Conservation (phyloP, 75 land plant genomes). For the Isoetes taiwanensis region DNA sequence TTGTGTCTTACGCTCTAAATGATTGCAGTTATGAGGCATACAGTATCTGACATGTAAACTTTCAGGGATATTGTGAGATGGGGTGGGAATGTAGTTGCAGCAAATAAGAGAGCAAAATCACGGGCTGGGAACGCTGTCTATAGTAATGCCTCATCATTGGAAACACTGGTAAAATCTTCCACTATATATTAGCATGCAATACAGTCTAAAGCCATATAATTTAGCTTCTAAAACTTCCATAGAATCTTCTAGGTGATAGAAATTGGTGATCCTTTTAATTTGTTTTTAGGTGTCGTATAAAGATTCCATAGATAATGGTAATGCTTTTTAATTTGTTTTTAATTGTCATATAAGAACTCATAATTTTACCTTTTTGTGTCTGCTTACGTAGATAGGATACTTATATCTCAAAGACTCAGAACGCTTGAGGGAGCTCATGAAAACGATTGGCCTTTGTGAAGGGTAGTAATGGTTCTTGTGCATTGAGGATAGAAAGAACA, state of each 20-base stretch:
- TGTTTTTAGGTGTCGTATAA: background rate
- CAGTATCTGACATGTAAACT: too few species aligned
- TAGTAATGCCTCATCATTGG: slow-evolving; percentile 85
- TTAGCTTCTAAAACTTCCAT: slow-evolving; percentile 2
- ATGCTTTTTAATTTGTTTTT: background rate
- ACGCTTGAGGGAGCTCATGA: slow-evolving; percentile 76
- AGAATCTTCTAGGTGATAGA: background rate
- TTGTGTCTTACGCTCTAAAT: too few species aligned
- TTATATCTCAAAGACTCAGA: slow-evolving; percentile 64
- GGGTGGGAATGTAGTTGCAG: slow-evolving; percentile 72
- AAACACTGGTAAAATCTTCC: slow-evolving; percentile 61
- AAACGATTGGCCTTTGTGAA: slow-evolving; percentile 46
- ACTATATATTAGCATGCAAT: background rate
- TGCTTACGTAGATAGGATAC: slow-evolving; percentile 49
- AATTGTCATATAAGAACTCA: background rate
- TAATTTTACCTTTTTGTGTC: slow-evolving; percentile 10
- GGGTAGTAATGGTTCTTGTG: too few species aligned
- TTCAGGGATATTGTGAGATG: slow-evolving; percentile 77
- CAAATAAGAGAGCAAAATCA: slow-evolving; percentile 56
- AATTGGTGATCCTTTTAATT: background rate
- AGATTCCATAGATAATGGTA: background rate
- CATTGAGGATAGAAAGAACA: too few species aligned
- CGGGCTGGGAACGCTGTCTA: slow-evolving; percentile 89
- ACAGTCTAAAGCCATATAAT: background rate
- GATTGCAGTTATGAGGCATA: too few species aligned